Base-by-base conservation (phyloP, 148 eudicot species). In the Euryodendron excelsum region DNA sequence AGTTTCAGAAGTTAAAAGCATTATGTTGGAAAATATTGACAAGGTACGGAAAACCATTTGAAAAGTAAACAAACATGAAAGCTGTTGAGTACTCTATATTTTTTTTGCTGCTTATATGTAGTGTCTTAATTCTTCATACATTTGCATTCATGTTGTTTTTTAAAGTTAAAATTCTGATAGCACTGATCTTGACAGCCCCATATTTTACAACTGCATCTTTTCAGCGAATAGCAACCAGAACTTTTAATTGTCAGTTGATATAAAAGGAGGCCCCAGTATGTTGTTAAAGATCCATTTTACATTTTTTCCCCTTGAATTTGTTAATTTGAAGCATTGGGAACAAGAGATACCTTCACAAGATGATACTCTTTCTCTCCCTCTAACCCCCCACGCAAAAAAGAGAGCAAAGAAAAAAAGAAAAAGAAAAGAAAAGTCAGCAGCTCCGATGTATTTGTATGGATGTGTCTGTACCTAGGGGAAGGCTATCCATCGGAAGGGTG, bases 11-110 rank as follows among this genome's bases (percentile, higher is more conserved):
- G 90, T 91, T 62, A 87, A 87, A 74, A 91, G 83, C 73, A 81
- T 91, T 76, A 89, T 91, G 94, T 76, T 87, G 77, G 92, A 91
- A 77, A 91, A 87, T 73, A 89, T 91, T 78, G 91, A 82, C 86
- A 87, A 87, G 94, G 94, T 89, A 87, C 59, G 80, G 50, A 44
- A 69, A 45, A 36, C 15, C n/a, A 2, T 36, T 34, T 55, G 45
- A 72, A 28, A 72, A 28, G 58, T 58, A 37, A 41, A 12, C 21
- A 59, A 39, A 27, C 1, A 21, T 55, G 76, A 28, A 1, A 56
- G 20, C 27, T 7, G 30, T 69, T 30, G 15, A 48, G 27, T 2
- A 30, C 21, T n/a, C 15, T 34, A 37, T 77, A n/a, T n/a, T 1
- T 36, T 61, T 48, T 17, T 28, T 33, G 27, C 58, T 64, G 37